Percentiles rank a stretch among this genome's conserved stretches.
These are phyloP conservation scores for Roridomyces roridus DNA, from an alignment of 768 basidiomycete species.

Conservation along the genomic window DNA sequence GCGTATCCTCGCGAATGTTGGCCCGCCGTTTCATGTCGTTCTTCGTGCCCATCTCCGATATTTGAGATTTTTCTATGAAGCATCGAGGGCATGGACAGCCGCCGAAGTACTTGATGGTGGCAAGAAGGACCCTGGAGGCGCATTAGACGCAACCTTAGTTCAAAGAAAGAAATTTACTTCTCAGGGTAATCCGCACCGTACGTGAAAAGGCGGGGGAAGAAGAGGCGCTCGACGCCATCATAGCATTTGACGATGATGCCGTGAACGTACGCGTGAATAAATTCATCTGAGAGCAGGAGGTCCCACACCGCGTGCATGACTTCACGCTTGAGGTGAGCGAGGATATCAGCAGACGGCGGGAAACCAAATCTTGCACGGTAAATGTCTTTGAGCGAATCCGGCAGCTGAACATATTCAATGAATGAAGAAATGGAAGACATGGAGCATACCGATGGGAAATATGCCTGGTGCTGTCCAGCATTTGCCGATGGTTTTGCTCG, in stretches of 20 bases:
- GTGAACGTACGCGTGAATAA: slow-evolving; percentile 31
- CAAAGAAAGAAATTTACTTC: slow-evolving; percentile 26
- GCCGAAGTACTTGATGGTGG: slow-evolving; percentile 24
- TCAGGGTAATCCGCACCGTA: slow-evolving; percentile 40
- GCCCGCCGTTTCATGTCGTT: slow-evolving; percentile 21
- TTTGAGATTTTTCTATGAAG: slow-evolving; percentile 22
- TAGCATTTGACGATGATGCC: slow-evolving; percentile 32
- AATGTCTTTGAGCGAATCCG: slow-evolving; percentile 28
- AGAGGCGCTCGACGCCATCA: slow-evolving; percentile 28
- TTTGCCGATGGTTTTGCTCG: slow-evolving; percentile 26
- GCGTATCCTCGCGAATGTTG: slow-evolving; percentile 10
- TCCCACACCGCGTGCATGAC: slow-evolving; percentile 34
- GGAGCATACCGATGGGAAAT: slow-evolving; percentile 40
- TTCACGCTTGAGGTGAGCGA: slow-evolving; percentile 33
- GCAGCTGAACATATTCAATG: slow-evolving; percentile 25
- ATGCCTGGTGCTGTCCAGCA: slow-evolving; percentile 38
- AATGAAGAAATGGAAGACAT: neutral
- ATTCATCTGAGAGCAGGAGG: slow-evolving; percentile 27
- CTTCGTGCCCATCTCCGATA: slow-evolving; percentile 35
- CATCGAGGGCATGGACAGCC: slow-evolving; percentile 38
- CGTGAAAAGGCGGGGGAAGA: slow-evolving; percentile 34
- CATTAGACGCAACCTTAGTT: slow-evolving; percentile 1
- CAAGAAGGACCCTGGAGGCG: slow-evolving; percentile 30
- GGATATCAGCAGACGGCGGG: slow-evolving; percentile 15
- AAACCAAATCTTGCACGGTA: slow-evolving; percentile 17